These are phyloP conservation scores for Cladosporium sp. DNA, from an alignment of 2,329 filamentous ascomycete species.

Conservation along the genomic window DNA sequence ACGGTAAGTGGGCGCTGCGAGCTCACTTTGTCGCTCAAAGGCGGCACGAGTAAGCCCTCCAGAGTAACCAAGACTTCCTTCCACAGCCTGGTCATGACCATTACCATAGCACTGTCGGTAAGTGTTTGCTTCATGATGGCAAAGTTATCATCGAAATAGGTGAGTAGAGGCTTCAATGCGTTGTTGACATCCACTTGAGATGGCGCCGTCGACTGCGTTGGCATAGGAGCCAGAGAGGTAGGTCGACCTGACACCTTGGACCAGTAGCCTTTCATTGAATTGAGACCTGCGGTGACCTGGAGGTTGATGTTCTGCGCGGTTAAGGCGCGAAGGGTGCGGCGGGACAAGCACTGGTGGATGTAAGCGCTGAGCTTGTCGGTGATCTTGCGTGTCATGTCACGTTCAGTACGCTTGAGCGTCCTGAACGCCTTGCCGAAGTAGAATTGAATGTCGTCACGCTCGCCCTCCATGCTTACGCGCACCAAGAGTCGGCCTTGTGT, in stretches of 20 bases:
- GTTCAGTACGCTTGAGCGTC: slow-evolving; percentile 88
- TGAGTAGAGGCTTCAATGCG: slow-evolving; percentile 78
- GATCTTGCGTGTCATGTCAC: slow-evolving; percentile 97
- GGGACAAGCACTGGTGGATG: slow-evolving; percentile 84
- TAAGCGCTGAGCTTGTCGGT: slow-evolving; percentile 97
- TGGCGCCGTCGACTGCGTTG: slow-evolving; percentile 32
- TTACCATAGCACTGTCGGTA: slow-evolving; percentile 93
- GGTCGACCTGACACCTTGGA: slow-evolving; percentile 35
- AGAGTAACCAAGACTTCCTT: slow-evolving; percentile 94
- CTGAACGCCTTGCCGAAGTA: slow-evolving; percentile 97
- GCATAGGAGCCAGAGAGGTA: slow-evolving; percentile 18
- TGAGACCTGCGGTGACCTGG: slow-evolving; percentile 47
- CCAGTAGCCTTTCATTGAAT: slow-evolving; percentile 66
- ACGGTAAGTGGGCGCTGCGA: slow-evolving; percentile 77
- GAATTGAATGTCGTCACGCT: slow-evolving; percentile 97
- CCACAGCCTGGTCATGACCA: slow-evolving; percentile 97
- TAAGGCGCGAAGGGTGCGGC: slow-evolving; percentile 70
- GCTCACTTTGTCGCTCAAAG: slow-evolving; percentile 90
- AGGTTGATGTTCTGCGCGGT: slow-evolving; percentile 65
- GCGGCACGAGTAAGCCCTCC: slow-evolving; percentile 84
- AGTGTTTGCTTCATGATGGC: slow-evolving; percentile 97
- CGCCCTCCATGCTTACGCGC: slow-evolving; percentile 96
- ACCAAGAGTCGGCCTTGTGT: slow-evolving; percentile 87
- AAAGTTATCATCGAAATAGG: slow-evolving; percentile 98
- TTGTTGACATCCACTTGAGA: slow-evolving; percentile 73